Conservation (phyloP, 306 rosid species). For the Vigna angularis region DNA sequence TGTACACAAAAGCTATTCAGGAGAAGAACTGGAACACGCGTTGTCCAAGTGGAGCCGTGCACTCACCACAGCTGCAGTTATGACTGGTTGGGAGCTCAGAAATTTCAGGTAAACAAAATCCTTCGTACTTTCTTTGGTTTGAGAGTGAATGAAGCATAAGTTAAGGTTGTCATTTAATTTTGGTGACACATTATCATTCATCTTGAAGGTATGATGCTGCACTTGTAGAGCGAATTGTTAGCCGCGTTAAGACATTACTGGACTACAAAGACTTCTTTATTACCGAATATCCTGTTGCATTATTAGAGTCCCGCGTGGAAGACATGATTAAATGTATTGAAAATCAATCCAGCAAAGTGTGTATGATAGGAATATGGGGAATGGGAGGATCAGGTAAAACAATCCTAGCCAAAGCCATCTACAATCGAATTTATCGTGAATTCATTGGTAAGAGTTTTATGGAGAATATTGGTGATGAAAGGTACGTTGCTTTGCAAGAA, state of each 20-base stretch:
- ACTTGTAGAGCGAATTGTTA: too few relatives aligned
- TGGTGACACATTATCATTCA: too few relatives aligned
- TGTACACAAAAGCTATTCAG: too few relatives aligned
- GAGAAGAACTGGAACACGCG: too few relatives aligned
- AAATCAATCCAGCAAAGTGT: background rate
- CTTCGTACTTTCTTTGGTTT: too few relatives aligned
- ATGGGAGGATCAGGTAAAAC: too few relatives aligned
- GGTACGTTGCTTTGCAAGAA: too few relatives aligned
- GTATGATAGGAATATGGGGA: conserved; percentile 5
- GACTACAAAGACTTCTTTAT: background rate
- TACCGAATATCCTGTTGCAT: conserved; percentile 8
- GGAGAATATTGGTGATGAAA: too few relatives aligned
- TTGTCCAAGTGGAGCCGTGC: background rate
- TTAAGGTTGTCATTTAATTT: too few relatives aligned
- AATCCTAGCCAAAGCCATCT: background rate
- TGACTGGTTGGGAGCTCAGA: background rate
- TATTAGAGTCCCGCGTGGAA: background rate
- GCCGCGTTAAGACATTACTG: background rate
- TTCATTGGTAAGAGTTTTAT: too few relatives aligned
- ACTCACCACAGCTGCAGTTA: background rate
- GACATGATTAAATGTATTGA: background rate
- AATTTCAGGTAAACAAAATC: background rate
- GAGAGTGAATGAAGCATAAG: too few relatives aligned
- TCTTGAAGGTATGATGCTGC: too few relatives aligned
- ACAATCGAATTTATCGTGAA: background rate